Conservation (phyloP, 2,329 filamentous ascomycete species). For the Colletotrichum eleusines region DNA sequence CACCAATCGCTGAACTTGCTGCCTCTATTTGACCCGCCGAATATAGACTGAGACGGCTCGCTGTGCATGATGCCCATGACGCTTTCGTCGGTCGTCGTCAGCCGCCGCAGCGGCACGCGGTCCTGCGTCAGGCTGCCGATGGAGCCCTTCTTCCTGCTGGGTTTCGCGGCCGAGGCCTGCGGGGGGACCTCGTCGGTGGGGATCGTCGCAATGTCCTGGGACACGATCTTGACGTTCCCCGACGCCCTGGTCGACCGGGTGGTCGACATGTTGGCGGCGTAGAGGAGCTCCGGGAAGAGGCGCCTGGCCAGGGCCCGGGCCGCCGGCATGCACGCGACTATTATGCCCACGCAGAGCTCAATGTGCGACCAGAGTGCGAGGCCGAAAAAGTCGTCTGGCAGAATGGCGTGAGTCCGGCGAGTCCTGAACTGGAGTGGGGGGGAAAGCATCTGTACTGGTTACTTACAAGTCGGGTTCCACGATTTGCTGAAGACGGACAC, state of each 20-base stretch:
- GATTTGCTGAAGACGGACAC: constrained; percentile 22
- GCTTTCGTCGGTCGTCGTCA: constrained; percentile 28
- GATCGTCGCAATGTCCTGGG: constrained; percentile 27
- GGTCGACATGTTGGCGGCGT: constrained; percentile 13
- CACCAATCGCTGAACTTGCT: constrained; percentile 14
- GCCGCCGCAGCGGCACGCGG: constrained; percentile 7
- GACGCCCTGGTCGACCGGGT: constrained; percentile 25
- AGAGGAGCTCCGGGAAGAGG: constrained; percentile 34
- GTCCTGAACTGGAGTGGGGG: constrained; percentile 50
- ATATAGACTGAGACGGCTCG: constrained; percentile 1
- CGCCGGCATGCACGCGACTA: constrained; percentile 36
- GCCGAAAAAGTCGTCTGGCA: constrained; percentile 34
- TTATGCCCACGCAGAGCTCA: constrained; percentile 23
- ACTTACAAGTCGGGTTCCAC: constrained; percentile 39
- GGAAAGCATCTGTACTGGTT: constrained; percentile 51
- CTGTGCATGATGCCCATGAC: neutral
- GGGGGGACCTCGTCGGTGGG: constrained; percentile 4
- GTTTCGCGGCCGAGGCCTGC: neutral
- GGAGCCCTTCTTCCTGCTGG: constrained; percentile 43
- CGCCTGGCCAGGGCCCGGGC: constrained; percentile 21
- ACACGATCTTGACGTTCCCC: constrained; percentile 34
- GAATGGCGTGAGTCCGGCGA: constrained; percentile 52
- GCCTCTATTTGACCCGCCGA: neutral
- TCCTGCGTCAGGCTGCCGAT: constrained; percentile 46
- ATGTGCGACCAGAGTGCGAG: constrained; percentile 50